A percentile compares a stretch with the other conserved stretches of the same genome.
These are phyloP conservation scores for Claviceps lovelessii DNA, from an alignment of 2,329 filamentous ascomycete species.

Conservation along the genomic window DNA sequence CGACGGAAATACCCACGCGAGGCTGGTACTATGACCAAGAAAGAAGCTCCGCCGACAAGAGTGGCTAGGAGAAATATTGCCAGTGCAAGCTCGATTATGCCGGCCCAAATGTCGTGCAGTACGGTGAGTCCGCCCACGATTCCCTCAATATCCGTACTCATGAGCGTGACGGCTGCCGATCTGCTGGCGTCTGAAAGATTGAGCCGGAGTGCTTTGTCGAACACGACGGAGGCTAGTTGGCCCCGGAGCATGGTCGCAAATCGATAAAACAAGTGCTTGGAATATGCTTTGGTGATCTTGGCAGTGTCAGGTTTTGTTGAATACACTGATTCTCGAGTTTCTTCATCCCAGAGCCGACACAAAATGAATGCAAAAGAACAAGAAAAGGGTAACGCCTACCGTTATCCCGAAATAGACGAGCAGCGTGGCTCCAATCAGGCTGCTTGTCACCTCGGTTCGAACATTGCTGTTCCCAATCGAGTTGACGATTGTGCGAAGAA, in stretches of 20 bases:
- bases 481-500: no score
- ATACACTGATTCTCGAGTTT: no score
- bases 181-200: constrained; percentile 6
- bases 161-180: constrained; percentile 6
- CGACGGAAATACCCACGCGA: neutral
- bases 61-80: constrained; percentile 8
- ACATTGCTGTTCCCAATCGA: no score
- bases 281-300: neutral
- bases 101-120: constrained; percentile 11
- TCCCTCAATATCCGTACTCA: constrained; percentile 7
- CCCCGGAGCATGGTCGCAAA: constrained; percentile 12
- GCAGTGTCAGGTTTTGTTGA: no score
- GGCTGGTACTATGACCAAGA: neutral
- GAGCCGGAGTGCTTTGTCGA: constrained; percentile 8
- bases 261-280: constrained; percentile 10
- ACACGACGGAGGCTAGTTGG: constrained; percentile 8
- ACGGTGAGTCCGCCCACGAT: constrained; percentile 4
- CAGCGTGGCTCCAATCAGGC: no score
- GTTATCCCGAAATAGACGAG: no score
- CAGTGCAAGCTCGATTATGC: constrained; percentile 8
- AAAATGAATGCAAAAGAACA: no score
- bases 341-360: no score
- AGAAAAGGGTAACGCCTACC: no score
- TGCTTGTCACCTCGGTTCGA: no score
- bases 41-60: constrained; percentile 7